phyloP scores from a whole-genome alignment of 768 basidiomycete species.

The Rhodotorula graminis region DNA sequence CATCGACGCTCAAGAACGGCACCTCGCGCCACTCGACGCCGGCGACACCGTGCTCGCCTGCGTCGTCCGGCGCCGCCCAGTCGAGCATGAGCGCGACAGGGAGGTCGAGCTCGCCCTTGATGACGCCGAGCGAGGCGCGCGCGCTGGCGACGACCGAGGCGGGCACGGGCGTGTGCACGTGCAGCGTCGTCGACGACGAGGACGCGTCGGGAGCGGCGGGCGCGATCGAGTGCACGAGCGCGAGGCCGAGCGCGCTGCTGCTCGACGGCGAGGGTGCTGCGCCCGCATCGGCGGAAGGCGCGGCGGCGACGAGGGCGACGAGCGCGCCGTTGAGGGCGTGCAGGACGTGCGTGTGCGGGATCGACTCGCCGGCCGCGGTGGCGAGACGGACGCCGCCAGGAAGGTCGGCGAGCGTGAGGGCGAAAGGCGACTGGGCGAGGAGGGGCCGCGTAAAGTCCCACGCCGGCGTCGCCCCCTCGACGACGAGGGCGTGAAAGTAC shows the following conservation, averaged over 20 bases:
- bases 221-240: constrained; percentile 59
- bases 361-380: constrained; percentile 57
- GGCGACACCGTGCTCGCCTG: constrained; percentile 54
- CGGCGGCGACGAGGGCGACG: constrained; percentile 62
- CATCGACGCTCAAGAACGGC: not conserved
- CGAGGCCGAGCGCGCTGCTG: constrained; percentile 65
- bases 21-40: constrained; percentile 52
- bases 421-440: constrained; percentile 65
- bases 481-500: constrained; percentile 28
- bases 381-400: constrained; percentile 55
- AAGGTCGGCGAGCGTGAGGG: constrained; percentile 55
- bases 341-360: constrained; percentile 63
- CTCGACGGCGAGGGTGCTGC: constrained; percentile 20
- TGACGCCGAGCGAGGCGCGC: constrained; percentile 50
- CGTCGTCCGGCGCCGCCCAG: constrained; percentile 47
- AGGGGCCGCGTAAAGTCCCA: constrained; percentile 73
- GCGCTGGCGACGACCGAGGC: constrained; percentile 49
- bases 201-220: not conserved
- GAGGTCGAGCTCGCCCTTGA: constrained; percentile 83
- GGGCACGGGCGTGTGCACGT: constrained; percentile 75
- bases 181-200: constrained; percentile 49
- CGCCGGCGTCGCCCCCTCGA: not conserved
- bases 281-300: too few species aligned
- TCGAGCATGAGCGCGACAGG: constrained; percentile 85
- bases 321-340: constrained; percentile 73